Percentiles rank a stretch among this genome's conserved stretches.
These are phyloP conservation scores for Nectriaceae sp. DNA, from an alignment of 2,329 filamentous ascomycete genomes.

Conservation along the genomic window DNA sequence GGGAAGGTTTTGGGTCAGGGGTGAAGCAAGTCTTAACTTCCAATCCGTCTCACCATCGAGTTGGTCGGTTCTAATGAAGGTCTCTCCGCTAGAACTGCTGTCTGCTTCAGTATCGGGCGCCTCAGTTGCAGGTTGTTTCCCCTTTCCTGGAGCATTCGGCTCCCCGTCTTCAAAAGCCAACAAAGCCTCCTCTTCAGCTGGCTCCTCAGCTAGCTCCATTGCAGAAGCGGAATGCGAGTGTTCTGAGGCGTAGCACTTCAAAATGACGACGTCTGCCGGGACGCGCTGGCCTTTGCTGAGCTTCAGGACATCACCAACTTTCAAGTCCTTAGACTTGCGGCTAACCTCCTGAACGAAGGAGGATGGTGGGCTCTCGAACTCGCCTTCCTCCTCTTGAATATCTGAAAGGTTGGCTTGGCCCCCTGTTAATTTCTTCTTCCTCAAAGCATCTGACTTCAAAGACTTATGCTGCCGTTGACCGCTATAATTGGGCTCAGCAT, in stretches of 20 bases:
- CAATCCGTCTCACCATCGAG: slow-evolving; percentile 98
- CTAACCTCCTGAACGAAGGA: slow-evolving; percentile 64
- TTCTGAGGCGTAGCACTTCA: slow-evolving; percentile 76
- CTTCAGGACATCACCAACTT: slow-evolving; percentile 94
- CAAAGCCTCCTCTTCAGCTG: slow-evolving; percentile 41
- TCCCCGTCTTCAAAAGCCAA: slow-evolving; percentile 44
- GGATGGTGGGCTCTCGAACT: slow-evolving; percentile 41
- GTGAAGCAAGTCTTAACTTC: slow-evolving; percentile 89
- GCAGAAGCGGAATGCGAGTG: slow-evolving; percentile 33
- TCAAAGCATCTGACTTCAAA: slow-evolving; percentile 46
- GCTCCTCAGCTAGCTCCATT: slow-evolving; percentile 31
- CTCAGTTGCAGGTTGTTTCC: slow-evolving; percentile 36
- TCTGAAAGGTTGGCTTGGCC: slow-evolving; percentile 53
- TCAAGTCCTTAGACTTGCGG: slow-evolving; percentile 84
- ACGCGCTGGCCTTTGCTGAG: slow-evolving; percentile 89
- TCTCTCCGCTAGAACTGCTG: slow-evolving; percentile 69
- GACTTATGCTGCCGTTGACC: slow-evolving; percentile 39
- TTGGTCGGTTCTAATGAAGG: slow-evolving; percentile 96
- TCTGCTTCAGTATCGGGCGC: slow-evolving; percentile 29
- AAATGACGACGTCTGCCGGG: slow-evolving; percentile 89
- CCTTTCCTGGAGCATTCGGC: slow-evolving; percentile 31
- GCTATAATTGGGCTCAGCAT: slow-evolving; percentile 45
- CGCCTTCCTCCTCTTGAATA: slow-evolving; percentile 66
- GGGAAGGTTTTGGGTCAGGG: slow-evolving; percentile 78
- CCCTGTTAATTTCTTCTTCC: slow-evolving; percentile 33